Evolutionary conservation across 768 basidiomycete species (phyloP).

Genomic region (Flagelloscypha sp.): DNA sequence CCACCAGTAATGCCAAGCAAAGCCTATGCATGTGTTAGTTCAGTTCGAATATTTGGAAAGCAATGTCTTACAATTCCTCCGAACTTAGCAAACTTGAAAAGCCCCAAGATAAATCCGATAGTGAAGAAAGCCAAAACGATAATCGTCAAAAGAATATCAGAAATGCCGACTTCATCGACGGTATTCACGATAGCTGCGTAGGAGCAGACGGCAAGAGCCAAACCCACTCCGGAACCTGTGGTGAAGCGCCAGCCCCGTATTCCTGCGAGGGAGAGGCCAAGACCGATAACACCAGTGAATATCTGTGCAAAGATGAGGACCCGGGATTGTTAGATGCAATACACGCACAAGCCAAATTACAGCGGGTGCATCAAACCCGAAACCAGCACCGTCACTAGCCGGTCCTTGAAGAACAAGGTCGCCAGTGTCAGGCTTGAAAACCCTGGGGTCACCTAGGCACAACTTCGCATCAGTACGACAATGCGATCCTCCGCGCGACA

Average conservation of each 20-base stretch:
- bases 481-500: too few species aligned
- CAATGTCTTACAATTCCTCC: too few species aligned
- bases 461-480: too few species aligned
- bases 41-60: too few species aligned
- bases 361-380: constrained; percentile 37
- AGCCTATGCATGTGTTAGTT: too few species aligned
- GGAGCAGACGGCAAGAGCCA: constrained; percentile 42
- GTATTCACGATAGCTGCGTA: constrained; percentile 61
- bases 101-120: constrained; percentile 43
- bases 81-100: constrained; percentile 43
- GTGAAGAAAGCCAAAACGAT: constrained; percentile 43
- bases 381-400: constrained; percentile 54
- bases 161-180: constrained; percentile 35
- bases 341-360: constrained; percentile 54
- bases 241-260: constrained; percentile 51
- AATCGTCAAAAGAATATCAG: constrained; percentile 43
- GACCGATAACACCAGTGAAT: constrained; percentile 43
- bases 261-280: constrained; percentile 47
- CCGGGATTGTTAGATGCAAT: too few species aligned
- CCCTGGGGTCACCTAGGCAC: too few species aligned
- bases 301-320: too few species aligned
- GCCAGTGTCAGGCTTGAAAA: constrained; percentile 38
- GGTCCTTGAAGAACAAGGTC: constrained; percentile 40
- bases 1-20: constrained; percentile 47
- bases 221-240: constrained; percentile 44